Conservation (phyloP, 345 rosid species). For the Adansonia digitata region DNA sequence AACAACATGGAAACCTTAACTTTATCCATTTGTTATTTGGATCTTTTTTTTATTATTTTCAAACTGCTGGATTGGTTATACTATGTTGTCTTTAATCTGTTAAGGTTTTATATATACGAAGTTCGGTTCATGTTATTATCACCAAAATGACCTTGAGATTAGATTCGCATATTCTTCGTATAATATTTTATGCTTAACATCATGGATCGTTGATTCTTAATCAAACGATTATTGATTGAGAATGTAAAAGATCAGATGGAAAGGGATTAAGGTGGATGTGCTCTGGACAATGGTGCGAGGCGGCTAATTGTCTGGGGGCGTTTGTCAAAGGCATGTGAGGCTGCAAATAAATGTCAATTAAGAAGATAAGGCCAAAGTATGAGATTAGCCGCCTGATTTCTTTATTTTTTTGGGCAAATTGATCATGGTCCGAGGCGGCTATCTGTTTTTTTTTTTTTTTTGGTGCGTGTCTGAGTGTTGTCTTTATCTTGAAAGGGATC, state of each 20-base stretch:
- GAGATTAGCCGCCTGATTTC: not conserved
- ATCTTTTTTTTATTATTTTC: not conserved
- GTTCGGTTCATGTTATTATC: not conserved
- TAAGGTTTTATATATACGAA: not conserved
- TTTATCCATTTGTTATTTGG: not conserved
- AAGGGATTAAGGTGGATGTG: not conserved
- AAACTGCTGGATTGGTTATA: not conserved
- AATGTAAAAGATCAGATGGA: not conserved
- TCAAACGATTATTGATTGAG: not conserved
- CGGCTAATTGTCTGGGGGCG: not conserved
- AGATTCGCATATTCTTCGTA: not conserved
- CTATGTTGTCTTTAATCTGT: not conserved
- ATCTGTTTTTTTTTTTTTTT: no score
- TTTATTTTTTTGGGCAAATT: not conserved
- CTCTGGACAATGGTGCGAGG: not conserved
- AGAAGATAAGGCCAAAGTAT: not conserved
- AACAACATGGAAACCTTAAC: not conserved
- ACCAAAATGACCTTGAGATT: not conserved
- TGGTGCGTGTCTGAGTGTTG: no score
- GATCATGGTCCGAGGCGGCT: no score
- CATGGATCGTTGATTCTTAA: not conserved
- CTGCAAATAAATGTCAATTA: not conserved
- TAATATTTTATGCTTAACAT: not conserved
- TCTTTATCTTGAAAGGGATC: no score
- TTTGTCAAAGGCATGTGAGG: not conserved